A percentile compares a stretch with the other conserved stretches of the same genome.
Conservation (phyloP, 1,284 basidiomycete species). For the Athelia psychrophila region DNA sequence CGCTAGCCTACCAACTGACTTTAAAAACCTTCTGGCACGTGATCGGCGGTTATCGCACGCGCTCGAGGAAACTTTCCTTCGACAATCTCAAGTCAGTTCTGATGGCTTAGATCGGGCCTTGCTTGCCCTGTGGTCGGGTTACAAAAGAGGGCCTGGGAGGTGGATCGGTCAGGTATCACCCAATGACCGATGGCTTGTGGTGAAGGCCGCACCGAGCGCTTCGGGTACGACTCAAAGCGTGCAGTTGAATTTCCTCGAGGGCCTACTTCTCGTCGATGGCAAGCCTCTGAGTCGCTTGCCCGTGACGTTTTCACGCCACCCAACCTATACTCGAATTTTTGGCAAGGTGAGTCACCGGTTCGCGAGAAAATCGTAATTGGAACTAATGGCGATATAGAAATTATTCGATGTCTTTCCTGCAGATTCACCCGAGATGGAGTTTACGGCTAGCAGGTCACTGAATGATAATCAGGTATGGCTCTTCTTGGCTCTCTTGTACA, state of each 20-base stretch:
- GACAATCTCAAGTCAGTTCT: slow-evolving; percentile 18
- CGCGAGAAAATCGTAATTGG: not conserved
- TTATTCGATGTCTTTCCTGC: slow-evolving; percentile 33
- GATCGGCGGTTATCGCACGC: slow-evolving; percentile 18
- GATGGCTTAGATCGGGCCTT: slow-evolving; percentile 34
- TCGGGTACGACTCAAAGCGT: slow-evolving; percentile 20
- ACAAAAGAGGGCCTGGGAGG: slow-evolving; percentile 16
- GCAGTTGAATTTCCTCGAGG: slow-evolving; percentile 37
- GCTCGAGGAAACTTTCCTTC: slow-evolving; percentile 13
- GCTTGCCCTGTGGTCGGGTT: slow-evolving; percentile 31
- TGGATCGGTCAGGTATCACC: slow-evolving; percentile 27
- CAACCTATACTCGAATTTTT: slow-evolving; percentile 30
- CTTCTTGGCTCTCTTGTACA: not conserved
- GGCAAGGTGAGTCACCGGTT: slow-evolving; percentile 17
- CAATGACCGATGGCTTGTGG: slow-evolving; percentile 36
- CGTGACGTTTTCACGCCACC: slow-evolving; percentile 24
- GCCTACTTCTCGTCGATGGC: slow-evolving; percentile 39
- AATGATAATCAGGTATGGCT: slow-evolving; percentile 18
- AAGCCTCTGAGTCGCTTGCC: slow-evolving; percentile 37
- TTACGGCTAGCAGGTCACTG: slow-evolving; percentile 23
- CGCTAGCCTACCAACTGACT: not conserved
- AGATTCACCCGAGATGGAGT: slow-evolving; percentile 32
- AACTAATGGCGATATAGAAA: slow-evolving; percentile 19
- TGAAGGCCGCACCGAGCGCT: slow-evolving; percentile 12
- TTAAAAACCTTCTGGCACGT: slow-evolving; percentile 13